These are phyloP conservation scores for Ajuga chamaepitys DNA, from an alignment of 257 asterid species.

Conservation along the genomic window DNA sequence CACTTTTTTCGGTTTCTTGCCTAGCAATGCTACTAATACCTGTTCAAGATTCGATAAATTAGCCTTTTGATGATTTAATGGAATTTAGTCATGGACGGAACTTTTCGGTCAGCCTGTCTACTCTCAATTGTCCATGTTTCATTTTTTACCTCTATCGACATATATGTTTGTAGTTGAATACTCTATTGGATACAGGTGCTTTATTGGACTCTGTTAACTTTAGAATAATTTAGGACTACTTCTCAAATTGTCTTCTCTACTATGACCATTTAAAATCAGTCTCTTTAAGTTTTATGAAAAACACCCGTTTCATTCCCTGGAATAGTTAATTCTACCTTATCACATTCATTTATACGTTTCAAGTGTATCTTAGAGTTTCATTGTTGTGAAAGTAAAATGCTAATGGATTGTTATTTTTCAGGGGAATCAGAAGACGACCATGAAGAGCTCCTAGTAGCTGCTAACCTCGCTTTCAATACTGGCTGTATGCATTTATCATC, in stretches of 20 bases:
- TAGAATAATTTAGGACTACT: not conserved
- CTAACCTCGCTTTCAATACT: slow-evolving; percentile 56
- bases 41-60: not conserved
- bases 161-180: not conserved
- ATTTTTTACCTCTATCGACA: not conserved
- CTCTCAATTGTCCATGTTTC: not conserved
- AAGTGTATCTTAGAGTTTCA: not conserved
- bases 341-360: not conserved
- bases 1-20: not conserved
- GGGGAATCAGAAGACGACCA: slow-evolving; percentile 89
- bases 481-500: slow-evolving; percentile 37
- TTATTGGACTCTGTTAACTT: not conserved
- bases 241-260: not conserved
- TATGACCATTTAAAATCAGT: not conserved
- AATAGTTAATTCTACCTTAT: not conserved
- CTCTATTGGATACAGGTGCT: not conserved
- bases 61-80: not conserved
- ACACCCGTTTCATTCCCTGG: not conserved
- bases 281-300: not conserved
- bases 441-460: slow-evolving; percentile 74
- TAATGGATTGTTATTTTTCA: slow-evolving; percentile 27
- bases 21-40: not conserved
- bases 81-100: not conserved
- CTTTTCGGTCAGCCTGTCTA: not conserved
- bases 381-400: slow-evolving; percentile 2